Conservation (phyloP, 805 yeast species). For the Diddensiella caesifluorescens region DNA sequence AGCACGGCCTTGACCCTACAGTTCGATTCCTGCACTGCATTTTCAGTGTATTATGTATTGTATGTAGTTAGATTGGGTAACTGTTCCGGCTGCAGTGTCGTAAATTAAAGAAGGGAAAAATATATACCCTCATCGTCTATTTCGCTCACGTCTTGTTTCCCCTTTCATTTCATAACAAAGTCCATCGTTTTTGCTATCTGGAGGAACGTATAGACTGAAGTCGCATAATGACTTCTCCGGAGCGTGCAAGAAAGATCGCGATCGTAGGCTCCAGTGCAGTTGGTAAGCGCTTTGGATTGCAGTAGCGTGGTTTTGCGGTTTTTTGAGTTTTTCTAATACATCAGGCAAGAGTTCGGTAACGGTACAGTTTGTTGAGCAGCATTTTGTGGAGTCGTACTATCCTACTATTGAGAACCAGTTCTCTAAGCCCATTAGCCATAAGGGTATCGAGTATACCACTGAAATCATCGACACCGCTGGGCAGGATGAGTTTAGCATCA, state of each 20-base stretch:
- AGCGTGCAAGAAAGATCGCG: constrained; percentile 61
- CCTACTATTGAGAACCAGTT: constrained; percentile 78
- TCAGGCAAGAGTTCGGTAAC: constrained; percentile 64
- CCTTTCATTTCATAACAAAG: too few relatives aligned
- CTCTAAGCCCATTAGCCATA: constrained; percentile 51
- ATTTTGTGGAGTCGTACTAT: constrained; percentile 69
- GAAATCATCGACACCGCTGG: constrained; percentile 82
- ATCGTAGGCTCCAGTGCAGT: constrained; percentile 75
- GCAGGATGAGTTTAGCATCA: constrained; percentile 69
- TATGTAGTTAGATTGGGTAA: background rate
- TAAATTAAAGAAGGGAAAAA: too few relatives aligned
- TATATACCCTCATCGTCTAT: too few relatives aligned
- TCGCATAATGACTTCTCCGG: constrained; percentile 15
- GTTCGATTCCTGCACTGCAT: too few relatives aligned
- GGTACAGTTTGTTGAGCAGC: constrained; percentile 67
- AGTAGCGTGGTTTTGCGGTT: constrained; percentile 32
- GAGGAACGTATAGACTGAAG: too few relatives aligned
- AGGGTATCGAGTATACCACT: constrained; percentile 58
- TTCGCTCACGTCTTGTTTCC: too few relatives aligned
- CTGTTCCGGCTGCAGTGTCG: too few relatives aligned
- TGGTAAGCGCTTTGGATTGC: constrained; percentile 57
- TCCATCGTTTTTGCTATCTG: too few relatives aligned
- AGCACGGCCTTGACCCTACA: too few relatives aligned
- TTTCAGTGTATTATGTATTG: too few relatives aligned
- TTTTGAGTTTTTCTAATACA: constrained; percentile 14